Base-by-base conservation (phyloP, 306 rosid genomes). In the Luffa acutangula region DNA sequence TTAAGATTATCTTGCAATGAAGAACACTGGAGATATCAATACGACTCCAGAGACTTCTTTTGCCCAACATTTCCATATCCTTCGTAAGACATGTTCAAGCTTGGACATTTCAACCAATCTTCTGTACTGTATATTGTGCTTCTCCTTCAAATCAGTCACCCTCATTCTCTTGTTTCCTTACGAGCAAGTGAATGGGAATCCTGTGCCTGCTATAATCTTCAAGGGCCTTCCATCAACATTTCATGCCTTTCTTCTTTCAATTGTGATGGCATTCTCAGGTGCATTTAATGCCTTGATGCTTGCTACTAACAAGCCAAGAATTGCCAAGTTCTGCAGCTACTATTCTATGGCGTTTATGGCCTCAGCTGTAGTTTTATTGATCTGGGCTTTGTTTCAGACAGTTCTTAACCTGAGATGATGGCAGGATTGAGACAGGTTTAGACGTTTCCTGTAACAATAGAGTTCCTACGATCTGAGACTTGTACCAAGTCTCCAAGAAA, bases 101-200 rank as follows among this genome's bases (percentile, higher is more conserved):
- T 73, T 49, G 59, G 21, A 49, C 36, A 31, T 73, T 48, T 73
- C 77, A 31, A 73, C 77, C 25, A 73, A 73, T 73, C 36, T 73
- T 14, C 9, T 73, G 25, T 31, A 25, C 59, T 48, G 58, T 49
- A 73, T 73, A 43, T 17, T 73, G 42, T 31, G 43, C 59, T 48
- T 25, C 42, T 73, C 77, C 45, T 73, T 73, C 77, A 48, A 73
- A 51, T 48, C 77, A 73, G 59, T 49, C 3, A 73, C 60, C 59
- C 58, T 73, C 20, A 73, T 73, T 73, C 77, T 73, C 59, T 25
- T 73, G 54, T 21, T 73, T 49, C 77, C 77, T 73, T 49, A 3
- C 31, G 77, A 73, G 77, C 59, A 73, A 49, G 77, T 73, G 77
- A 48, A 73, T 73, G 77, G 77, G 54, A 73, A 49, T 51, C 77